phyloP scores from a whole-genome alignment of 2,329 filamentous ascomycete species.

The Alternaria triticina region DNA sequence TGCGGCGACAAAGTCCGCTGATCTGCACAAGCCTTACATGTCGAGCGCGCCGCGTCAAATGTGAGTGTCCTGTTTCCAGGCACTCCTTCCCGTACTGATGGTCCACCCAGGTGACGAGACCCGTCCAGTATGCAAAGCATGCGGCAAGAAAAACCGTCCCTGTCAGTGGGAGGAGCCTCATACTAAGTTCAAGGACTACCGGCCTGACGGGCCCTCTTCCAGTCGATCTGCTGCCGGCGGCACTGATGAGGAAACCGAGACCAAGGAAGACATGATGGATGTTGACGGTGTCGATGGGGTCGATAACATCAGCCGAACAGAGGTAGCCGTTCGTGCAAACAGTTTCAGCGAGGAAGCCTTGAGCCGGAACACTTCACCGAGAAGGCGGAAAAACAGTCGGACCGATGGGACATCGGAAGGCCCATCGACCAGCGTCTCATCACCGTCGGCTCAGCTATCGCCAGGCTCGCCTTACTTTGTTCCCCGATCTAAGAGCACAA shows the following conservation, averaged over 20 bases:
- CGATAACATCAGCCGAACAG: background rate
- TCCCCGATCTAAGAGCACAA: background rate
- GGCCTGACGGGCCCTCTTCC: constrained; percentile 24
- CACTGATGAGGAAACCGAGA: constrained; percentile 16
- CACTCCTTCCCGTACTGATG: constrained; percentile 1
- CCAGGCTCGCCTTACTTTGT: constrained; percentile 17
- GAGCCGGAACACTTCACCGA: constrained; percentile 26
- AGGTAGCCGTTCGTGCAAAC: background rate
- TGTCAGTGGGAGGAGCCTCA: constrained; percentile 40
- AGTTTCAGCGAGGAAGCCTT: constrained; percentile 13
- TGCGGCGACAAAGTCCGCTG: constrained; percentile 1
- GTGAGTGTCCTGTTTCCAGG: constrained; percentile 13
- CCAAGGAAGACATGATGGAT: constrained; percentile 19
- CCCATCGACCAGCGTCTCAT: constrained; percentile 16
- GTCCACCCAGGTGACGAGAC: constrained; percentile 35
- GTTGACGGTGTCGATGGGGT: constrained; percentile 17
- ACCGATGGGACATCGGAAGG: constrained; percentile 13
- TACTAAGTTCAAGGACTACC: constrained; percentile 36
- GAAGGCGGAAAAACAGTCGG: constrained; percentile 16
- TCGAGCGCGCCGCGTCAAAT: constrained; percentile 41
- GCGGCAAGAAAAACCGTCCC: constrained; percentile 39
- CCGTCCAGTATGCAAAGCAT: constrained; percentile 38
- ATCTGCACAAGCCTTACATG: constrained; percentile 33
- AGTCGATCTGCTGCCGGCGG: constrained; percentile 13
- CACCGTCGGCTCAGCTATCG: constrained; percentile 20